phyloP scores from a whole-genome alignment of 768 basidiomycete genomes.

The Tephrocybe sp. region DNA sequence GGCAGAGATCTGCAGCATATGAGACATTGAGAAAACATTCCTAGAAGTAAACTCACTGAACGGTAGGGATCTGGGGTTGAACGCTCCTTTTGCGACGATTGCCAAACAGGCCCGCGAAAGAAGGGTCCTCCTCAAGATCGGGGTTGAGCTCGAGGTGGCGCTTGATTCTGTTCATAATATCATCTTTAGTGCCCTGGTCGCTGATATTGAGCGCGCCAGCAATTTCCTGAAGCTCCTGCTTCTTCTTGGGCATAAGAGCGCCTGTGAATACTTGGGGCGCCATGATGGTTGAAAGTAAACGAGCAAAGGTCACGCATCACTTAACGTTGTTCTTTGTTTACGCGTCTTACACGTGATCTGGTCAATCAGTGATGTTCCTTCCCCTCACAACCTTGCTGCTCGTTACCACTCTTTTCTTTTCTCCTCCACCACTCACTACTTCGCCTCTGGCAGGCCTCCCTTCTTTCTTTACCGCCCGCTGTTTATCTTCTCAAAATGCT shows the following conservation, averaged over 20 bases:
- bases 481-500: slow-evolving; percentile 21
- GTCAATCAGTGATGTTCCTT: slow-evolving; percentile 2
- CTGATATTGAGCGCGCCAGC: slow-evolving; percentile 52
- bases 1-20: slow-evolving; percentile 9
- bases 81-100: slow-evolving; percentile 42
- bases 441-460: slow-evolving; percentile 26
- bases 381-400: neutral
- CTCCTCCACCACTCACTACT: slow-evolving; percentile 1
- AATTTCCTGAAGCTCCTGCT: slow-evolving; percentile 64
- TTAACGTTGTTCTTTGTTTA: slow-evolving; percentile 18
- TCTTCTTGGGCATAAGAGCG: slow-evolving; percentile 64
- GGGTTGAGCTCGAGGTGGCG: slow-evolving; percentile 60
- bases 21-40: neutral
- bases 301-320: slow-evolving; percentile 26
- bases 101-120: slow-evolving; percentile 54
- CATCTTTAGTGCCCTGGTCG: slow-evolving; percentile 62
- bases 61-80: slow-evolving; percentile 30
- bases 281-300: slow-evolving; percentile 38
- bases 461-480: slow-evolving; percentile 9
- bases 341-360: slow-evolving; percentile 33
- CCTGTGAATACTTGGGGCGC: slow-evolving; percentile 47
- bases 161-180: slow-evolving; percentile 60
- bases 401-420: slow-evolving; percentile 15
- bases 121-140: slow-evolving; percentile 54
- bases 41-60: neutral